Base-by-base conservation (phyloP, 208 protist species). In the Crithidia expoeki region DNA sequence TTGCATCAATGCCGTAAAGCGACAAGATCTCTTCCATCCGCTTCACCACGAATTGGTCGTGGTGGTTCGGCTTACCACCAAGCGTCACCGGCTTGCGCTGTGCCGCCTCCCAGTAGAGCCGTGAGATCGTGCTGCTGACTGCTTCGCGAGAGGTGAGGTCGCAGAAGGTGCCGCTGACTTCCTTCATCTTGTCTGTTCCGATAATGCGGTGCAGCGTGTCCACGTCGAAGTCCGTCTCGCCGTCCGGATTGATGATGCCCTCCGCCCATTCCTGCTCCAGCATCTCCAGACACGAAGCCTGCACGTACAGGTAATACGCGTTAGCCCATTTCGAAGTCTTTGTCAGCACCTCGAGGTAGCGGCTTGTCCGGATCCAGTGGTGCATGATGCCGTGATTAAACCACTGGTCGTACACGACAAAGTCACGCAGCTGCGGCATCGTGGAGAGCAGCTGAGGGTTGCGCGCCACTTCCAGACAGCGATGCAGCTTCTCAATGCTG, bases 241-340 rank as follows among this genome's bases (percentile, higher is more conserved):
- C 66, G 0, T 71, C 63, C 19, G 52, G 64, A 53, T 69, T 64
- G 42, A 19, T 19, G 53, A 75, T 50, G 1, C 61, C 60, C 16
- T 55, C 70, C 11, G 61, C 61, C 60, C 53, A 68, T 27, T 75
- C 70, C 5, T 42, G 47, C 62, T 75, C 72, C 56, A 89, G 61
- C 88, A 90, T 88, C 46, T 93, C 88, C 38, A 85, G 83, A 57
- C 84, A 89, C 56, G 80, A 85, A 0, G 68, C 88, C 38, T 85
- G 75, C 17, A 49, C 61, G 74, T 90, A 90, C 34, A 72, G 59
- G 73, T 84, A 93, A 47, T 82, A 84, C 59, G 83, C 75, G 42
- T 81, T 74, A 9, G 81, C 89, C 88, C 84, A 93, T 30, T 80
- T 68, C 14, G 82, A 86, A 5, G 75, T 83, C 51, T 76, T 61